These are phyloP conservation scores for Chaetothyriales sp. DNA, from an alignment of 2,329 filamentous ascomycete genomes.

Conservation along the genomic window DNA sequence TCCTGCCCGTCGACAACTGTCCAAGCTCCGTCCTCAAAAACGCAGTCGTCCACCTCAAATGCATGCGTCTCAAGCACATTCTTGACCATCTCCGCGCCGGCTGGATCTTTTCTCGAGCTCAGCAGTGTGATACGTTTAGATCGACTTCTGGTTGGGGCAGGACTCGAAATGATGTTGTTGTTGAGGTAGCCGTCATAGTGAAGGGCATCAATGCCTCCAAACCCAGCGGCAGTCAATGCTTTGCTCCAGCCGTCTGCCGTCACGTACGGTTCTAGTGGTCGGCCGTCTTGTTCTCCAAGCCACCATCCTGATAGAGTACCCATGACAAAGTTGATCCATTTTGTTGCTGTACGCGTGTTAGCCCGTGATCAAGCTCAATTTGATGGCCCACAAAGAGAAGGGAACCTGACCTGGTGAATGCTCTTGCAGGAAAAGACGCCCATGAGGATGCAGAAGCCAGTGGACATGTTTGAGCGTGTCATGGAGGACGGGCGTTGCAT, in stretches of 20 bases:
- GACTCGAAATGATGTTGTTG: no score
- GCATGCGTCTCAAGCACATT: background rate
- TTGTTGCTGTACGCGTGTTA: constrained; percentile 1
- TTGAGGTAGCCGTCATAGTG: no score
- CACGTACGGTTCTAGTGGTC: constrained; percentile 3
- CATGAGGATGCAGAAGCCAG: constrained; percentile 8
- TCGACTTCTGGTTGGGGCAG: no score
- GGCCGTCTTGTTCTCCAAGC: constrained; percentile 9
- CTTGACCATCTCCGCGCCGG: background rate
- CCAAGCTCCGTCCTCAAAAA: background rate
- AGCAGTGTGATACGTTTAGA: no score
- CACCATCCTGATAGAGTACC: constrained; percentile 18
- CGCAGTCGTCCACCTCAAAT: no score
- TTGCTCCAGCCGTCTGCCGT: constrained; percentile 3
- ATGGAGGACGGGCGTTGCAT: constrained; percentile 20
- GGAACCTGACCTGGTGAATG: constrained; percentile 7
- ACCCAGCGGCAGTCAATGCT: constrained; percentile 3
- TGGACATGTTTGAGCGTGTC: constrained; percentile 21
- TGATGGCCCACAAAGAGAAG: background rate
- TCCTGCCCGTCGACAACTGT: background rate
- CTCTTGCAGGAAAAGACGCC: background rate
- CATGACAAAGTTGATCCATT: constrained; percentile 10
- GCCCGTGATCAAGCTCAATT: constrained; percentile 8
- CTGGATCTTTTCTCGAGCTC: no score
- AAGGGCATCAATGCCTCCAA: background rate